Conservation (phyloP, 805 yeast genomes). For the Teunomyces lycoperdinae region DNA sequence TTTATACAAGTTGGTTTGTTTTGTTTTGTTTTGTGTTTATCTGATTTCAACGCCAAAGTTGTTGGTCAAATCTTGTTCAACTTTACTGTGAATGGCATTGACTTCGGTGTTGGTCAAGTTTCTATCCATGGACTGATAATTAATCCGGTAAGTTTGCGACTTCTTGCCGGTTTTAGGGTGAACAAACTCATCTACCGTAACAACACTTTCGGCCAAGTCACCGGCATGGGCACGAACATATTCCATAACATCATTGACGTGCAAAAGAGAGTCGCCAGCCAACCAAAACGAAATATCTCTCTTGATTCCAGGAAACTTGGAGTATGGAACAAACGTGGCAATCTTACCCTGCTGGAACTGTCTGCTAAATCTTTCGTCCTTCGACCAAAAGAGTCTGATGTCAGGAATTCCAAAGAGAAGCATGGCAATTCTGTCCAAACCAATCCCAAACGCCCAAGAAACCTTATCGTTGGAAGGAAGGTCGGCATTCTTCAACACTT, state of each 20-base stretch:
- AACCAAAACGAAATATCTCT: constrained; percentile 95
- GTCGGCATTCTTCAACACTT: constrained; percentile 73
- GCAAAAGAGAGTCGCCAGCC: constrained; percentile 49
- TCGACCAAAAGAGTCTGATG: constrained; percentile 88
- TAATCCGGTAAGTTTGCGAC: constrained; percentile 85
- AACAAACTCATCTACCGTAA: constrained; percentile 72
- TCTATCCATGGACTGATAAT: constrained; percentile 95
- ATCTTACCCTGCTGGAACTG: constrained; percentile 73
- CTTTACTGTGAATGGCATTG: constrained; percentile 65
- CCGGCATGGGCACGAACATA: constrained; percentile 81
- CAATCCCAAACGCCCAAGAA: constrained; percentile 98
- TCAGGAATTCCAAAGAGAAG: constrained; percentile 92
- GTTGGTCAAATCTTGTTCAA: constrained; percentile 54
- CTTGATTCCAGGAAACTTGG: constrained; percentile 82
- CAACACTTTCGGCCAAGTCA: constrained; percentile 84
- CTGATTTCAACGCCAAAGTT: constrained; percentile 58
- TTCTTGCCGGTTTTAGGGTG: constrained; percentile 78
- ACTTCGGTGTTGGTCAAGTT: constrained; percentile 83
- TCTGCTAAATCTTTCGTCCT: constrained; percentile 67
- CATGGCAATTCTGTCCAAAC: constrained; percentile 95
- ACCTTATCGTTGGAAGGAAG: constrained; percentile 49
- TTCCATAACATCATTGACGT: constrained; percentile 93
- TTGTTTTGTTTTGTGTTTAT: constrained; percentile 9
- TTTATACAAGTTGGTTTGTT: neutral
- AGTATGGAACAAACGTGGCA: constrained; percentile 77